Evolutionary conservation across 345 rosid genomes (phyloP).

Genomic region (Acer campestre): DNA sequence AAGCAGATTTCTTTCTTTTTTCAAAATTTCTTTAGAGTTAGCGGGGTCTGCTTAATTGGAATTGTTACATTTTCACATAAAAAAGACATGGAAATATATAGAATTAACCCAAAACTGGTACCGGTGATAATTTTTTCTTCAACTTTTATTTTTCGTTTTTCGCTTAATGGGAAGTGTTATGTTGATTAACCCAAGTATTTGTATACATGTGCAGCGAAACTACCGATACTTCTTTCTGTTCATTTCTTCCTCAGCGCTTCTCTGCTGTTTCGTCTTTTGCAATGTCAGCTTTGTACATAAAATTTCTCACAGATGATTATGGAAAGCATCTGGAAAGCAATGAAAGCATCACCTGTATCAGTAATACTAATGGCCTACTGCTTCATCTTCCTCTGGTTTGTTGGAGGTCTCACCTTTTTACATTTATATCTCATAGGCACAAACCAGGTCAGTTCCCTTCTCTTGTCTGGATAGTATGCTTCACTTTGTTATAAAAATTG

Average conservation of each 20-base stretch:
- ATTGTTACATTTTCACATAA: too few relatives aligned
- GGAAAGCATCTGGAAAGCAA: constrained; percentile 52
- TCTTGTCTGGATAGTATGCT: neutral
- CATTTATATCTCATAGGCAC: constrained; percentile 56
- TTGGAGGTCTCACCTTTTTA: constrained; percentile 61
- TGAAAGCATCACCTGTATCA: constrained; percentile 51
- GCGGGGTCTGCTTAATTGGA: too few relatives aligned
- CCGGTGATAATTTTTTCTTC: too few relatives aligned
- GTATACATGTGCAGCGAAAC: constrained; percentile 49
- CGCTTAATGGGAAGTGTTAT: neutral
- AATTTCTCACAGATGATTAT: constrained; percentile 38
- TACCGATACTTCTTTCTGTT: constrained; percentile 60
- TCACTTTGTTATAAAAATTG: neutral
- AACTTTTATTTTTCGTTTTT: too few relatives aligned
- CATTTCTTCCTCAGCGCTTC: constrained; percentile 51
- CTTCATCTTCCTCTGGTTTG: constrained; percentile 60
- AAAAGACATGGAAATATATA: too few relatives aligned
- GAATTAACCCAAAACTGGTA: too few relatives aligned
- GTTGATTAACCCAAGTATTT: constrained; percentile 1
- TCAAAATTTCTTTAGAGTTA: too few relatives aligned
- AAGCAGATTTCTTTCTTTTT: too few relatives aligned
- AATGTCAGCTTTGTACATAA: constrained; percentile 52
- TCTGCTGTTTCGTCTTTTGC: constrained; percentile 51
- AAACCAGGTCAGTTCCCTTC: constrained; percentile 47
- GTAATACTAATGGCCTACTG: constrained; percentile 48